Base-by-base conservation (phyloP, 129 eudicot species). In the Centella asiatica region DNA sequence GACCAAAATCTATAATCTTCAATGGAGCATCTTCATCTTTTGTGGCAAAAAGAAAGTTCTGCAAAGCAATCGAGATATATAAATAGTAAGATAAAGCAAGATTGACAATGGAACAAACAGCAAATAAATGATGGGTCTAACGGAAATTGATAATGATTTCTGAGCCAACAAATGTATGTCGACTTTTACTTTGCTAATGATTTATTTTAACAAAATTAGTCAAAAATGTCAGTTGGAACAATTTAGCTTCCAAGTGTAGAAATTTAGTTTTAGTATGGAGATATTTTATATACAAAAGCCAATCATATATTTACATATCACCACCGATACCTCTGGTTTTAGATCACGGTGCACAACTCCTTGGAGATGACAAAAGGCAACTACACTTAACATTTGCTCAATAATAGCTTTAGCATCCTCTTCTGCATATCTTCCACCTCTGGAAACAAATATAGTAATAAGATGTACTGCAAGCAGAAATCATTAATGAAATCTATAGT, bases 341-440 rank as follows among this genome's bases (percentile, higher is more conserved):
- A 93, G 69, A 85, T 93, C 99, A 64, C 99, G 96, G 81, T 93
- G 99, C 53, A 93, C 96, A 70, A 93, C 96, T 49, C 99, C 99
- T 65, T 93, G 99, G 40, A 87, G 87, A 77, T 93, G 99, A 69
- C 87, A 84, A 73, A 84, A 93, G 67, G 96, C 82, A 72, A 82
- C 90, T 42, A 84, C 81, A 39, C 70, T 70, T 42, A 93, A 69
- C 56, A 93, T 85, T 66, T 93, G 99, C 69, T 73, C 64, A 44
- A 93, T 76, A 34, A 87, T 93, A 10, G 75, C 74, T 79, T 82
- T 93, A 50, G 96, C 99, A 76, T 93, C 96, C 11, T 78, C 78
- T 73, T 93, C 99, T 1, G 66, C 27, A 44, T 93, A 87, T 74
- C 92, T 87, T 76, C 99, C 99, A 64, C 96, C 99, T 77, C 97